Evolutionary conservation across 2,329 filamentous ascomycete genomes (phyloP).

Genomic region (Fusarium compactum): DNA sequence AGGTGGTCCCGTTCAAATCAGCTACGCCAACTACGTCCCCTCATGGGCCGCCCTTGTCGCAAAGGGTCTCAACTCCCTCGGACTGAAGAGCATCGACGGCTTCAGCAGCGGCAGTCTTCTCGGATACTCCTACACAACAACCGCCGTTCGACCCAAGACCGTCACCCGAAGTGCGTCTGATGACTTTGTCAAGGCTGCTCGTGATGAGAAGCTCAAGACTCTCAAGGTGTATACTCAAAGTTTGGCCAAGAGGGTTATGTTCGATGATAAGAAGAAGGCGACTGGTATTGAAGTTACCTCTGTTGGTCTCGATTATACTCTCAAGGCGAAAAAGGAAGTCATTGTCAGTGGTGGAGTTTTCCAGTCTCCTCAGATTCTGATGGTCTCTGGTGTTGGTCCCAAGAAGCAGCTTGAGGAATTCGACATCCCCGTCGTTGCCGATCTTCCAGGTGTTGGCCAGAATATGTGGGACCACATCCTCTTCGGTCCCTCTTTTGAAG

Average conservation of each 20-base stretch:
- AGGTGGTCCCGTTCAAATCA: constrained; percentile 45
- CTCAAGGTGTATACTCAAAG: constrained; percentile 57
- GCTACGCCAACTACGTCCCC: constrained; percentile 46
- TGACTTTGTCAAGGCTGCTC: constrained; percentile 45
- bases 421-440: constrained; percentile 27
- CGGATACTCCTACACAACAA: constrained; percentile 44
- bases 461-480: constrained; percentile 41
- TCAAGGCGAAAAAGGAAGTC: constrained; percentile 38
- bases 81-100: constrained; percentile 40
- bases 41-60: constrained; percentile 38
- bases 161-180: constrained; percentile 46
- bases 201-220: constrained; percentile 44
- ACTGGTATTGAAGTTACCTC: constrained; percentile 52
- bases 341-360: constrained; percentile 36
- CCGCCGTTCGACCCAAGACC: constrained; percentile 35
- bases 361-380: constrained; percentile 38
- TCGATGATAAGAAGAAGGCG: constrained; percentile 55
- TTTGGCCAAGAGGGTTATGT: constrained; percentile 60
- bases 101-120: constrained; percentile 42
- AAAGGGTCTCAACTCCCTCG: constrained; percentile 46
- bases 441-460: constrained; percentile 37
- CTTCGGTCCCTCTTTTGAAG: constrained; percentile 38
- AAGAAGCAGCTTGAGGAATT: constrained; percentile 12
- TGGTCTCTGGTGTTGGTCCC: constrained; percentile 42
- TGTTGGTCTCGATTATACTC: constrained; percentile 26